Conservation (phyloP, 345 rosid species). For the Linum usitatissimum region DNA sequence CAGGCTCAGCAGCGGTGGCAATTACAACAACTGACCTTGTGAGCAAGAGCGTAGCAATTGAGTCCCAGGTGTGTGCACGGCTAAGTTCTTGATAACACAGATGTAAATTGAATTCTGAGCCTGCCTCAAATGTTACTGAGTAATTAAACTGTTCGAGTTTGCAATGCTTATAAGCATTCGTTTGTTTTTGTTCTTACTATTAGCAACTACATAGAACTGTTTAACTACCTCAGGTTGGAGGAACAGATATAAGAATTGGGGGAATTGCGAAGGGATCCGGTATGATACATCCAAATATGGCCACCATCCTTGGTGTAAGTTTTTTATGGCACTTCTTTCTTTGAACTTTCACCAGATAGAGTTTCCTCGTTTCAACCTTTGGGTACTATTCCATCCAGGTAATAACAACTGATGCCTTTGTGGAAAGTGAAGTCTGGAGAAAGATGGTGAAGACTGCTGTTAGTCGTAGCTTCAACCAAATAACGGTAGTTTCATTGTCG, state of each 20-base stretch:
- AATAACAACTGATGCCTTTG: slow-evolving; percentile 76
- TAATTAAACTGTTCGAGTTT: not conserved
- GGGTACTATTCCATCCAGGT: slow-evolving; percentile 44
- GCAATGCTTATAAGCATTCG: not conserved
- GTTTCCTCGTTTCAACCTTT: slow-evolving; percentile 8
- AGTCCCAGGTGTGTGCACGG: slow-evolving; percentile 38
- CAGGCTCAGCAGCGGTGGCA: slow-evolving; percentile 91
- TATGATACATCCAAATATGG: slow-evolving; percentile 99
- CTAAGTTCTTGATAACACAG: not conserved
- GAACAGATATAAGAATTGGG: slow-evolving; percentile 51
- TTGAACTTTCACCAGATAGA: slow-evolving; percentile 1
- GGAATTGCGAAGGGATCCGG: slow-evolving; percentile 99
- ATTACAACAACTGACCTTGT: slow-evolving; percentile 94
- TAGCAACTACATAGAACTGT: not conserved
- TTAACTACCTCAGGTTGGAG: slow-evolving; percentile 56
- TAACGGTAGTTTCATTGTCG: slow-evolving; percentile 51
- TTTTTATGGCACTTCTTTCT: slow-evolving; percentile 17
- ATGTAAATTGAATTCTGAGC: not conserved
- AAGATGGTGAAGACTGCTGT: slow-evolving; percentile 81
- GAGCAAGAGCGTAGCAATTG: slow-evolving; percentile 93
- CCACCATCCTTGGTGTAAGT: slow-evolving; percentile 89
- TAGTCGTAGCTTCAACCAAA: slow-evolving; percentile 88
- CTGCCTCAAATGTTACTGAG: not conserved
- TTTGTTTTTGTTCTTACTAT: not conserved
- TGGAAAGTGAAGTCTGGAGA: slow-evolving; percentile 81